Base-by-base conservation (phyloP, 306 rosid genomes). In the Adenanthera pavonina region DNA sequence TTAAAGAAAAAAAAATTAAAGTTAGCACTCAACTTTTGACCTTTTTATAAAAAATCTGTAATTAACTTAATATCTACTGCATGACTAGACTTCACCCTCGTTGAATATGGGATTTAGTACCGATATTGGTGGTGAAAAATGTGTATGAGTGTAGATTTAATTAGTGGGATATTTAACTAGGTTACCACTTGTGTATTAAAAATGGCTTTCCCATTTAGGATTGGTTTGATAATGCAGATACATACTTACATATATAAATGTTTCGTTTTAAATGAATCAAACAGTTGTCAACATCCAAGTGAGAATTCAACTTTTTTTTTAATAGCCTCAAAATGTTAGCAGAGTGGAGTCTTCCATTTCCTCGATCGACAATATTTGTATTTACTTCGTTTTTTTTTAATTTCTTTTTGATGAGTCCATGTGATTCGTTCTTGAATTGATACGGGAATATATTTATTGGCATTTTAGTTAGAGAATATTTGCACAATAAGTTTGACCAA, bases 381-480 rank as follows among this genome's bases (percentile, higher is more conserved):
- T 8, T 69, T 33, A 1, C 6, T 0, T 8, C 30, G 30, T 17
- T 51, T 65, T 38, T 3, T 64, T 15, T 2, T 7, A 6, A 59
- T 25, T 25, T 62, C 7, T 0, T 65, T 65, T 38, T 15, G 2
- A 14, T 8, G 7, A 81, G 43, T n/a, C 6, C 48, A 7, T 13
- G 20, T 19, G 59, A 33, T 56, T 69, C 38, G 69, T 62, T 71
- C 33, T 38, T 67, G 47, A 68, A 65, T 69, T 67, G 84, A 46
- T 33, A 35, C 0, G 75, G 68, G 90, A 87, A 89, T 83, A 87
- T 61, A 66, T 10, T 59, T 80, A 36, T 49, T 53, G 81, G 79
- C 80, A 71, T 65, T 81, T 56, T 77, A 40, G 30, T 25, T 66
- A 76, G 35, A 34, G 87, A 78, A 87, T 86, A 84, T 82, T 79